Evolutionary conservation across 768 basidiomycete species (phyloP), one percentile per base, ranked within the genome.

Genomic region (Tricholomella constricta): DNA sequence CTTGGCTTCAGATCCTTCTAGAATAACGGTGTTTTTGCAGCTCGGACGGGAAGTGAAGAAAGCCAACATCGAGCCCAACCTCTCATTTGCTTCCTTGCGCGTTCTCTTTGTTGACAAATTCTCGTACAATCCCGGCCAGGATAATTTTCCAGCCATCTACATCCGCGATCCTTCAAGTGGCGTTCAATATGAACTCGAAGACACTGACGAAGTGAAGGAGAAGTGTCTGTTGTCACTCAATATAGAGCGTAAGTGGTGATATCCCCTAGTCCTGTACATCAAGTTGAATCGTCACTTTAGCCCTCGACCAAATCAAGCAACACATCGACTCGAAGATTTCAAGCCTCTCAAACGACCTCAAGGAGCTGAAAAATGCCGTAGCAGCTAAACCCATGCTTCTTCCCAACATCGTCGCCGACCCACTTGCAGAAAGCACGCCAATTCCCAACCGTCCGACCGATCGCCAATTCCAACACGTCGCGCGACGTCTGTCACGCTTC

Each of bases 251-350:
- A 70, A 71, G 95, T 84, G 27, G 26, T 44, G 38, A 25, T 17
- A 15, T 20, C 10, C 38, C 38, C 17, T n/a, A 41, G 59, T 14
- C 32, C 19, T 8, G n/a, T 31, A n/a, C 22, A 56, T 10, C 29
- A 6, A 23, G 51, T 22, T 48, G 32, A 50, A 54, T 44, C 14
- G 25, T 20, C 40, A 56, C 40, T 52, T 17, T 62, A 99, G 96
- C 94, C 20, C 85, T 98, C 49, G 95, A 99, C 70, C 96, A 98
- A 68, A 96, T 99, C 69, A 98, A 96, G 67, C 94, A 98, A 64
- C 96, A 99, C 66, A 95, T 99, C 60, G 96, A 99, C 64, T 64
- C 84, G 2, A 94, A 96, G 62, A 95, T 99, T 56, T 85, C 90
- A 0, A 75, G 75, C 0, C 75, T 99, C 15, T 85, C 91, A 26